Evolutionary conservation across 495 filamentous ascomycete species (phyloP), one percentile per base, ranked within the genome.

Genomic region (Pseudevernia furfuracea): DNA sequence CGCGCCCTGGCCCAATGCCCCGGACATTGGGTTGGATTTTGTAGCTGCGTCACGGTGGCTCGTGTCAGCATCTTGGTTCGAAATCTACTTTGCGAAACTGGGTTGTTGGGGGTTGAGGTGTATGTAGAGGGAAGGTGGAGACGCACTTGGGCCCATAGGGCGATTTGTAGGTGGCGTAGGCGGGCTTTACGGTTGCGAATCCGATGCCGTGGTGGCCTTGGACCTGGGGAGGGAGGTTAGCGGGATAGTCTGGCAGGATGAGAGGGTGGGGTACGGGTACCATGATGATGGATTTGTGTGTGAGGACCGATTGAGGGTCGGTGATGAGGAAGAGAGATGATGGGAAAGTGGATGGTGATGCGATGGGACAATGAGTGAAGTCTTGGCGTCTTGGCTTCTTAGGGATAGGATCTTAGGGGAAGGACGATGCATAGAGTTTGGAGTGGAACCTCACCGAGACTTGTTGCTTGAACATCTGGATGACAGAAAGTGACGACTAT

Each of bases 1-100:
- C 74, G 59, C 69, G 68, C 59, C 71, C 62, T n/a, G 77, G 58
- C 63, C 75, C 83, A 69, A 81, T 73, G 68, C 85, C 85, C 38
- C 76, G 76, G 69, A 80, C 72, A 71, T 84, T 76, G 63, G 72
- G 73, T 41, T 73, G 71, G 44, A 75, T 74, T 63, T 74, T 74
- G 75, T 85, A 85, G 72, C 85, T 88, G 70, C 14, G 37, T 14
- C n/a, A 10, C 10, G 23, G 41, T 19, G 2, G 5, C 60, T n/a
- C n/a, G n/a, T n/a, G 14, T 37, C 10, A 25, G 49, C 41, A n/a
- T 55, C 53, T 59, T 17, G 48, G 66, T 53, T 67, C 57, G 60
- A 19, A 43, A n/a, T n/a, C n/a, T n/a, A n/a, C n/a, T n/a, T n/a
- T n/a, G n/a, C n/a, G n/a, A n/a, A n/a, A n/a, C n/a, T 23, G 19